A percentile compares a stretch with the other conserved stretches of the same genome.
phyloP scores from a whole-genome alignment of 2,329 filamentous ascomycete species.

The Decorospora gaudefroyi region DNA sequence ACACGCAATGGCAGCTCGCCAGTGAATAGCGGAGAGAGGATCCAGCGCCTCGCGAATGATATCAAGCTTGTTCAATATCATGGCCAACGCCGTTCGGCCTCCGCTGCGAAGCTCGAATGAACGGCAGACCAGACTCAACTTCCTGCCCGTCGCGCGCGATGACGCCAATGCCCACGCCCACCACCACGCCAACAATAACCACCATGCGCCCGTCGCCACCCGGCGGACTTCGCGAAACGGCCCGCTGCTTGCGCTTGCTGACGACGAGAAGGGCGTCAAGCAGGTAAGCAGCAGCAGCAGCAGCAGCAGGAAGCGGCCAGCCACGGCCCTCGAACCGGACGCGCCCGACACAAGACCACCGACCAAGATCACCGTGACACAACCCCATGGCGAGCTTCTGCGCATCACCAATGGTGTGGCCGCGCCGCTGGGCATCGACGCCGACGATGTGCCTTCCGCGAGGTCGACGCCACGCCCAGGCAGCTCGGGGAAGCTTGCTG shows the following conservation, averaged over 20 bases:
- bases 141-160: slow-evolving; percentile 37
- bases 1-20: slow-evolving; percentile 38
- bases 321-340: slow-evolving; percentile 29
- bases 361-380: slow-evolving; percentile 50
- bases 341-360: slow-evolving; percentile 46
- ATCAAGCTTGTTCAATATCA: slow-evolving; percentile 23
- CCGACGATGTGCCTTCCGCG: slow-evolving; percentile 42
- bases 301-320: slow-evolving; percentile 40
- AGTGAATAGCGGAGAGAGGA: slow-evolving; percentile 35
- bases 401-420: slow-evolving; percentile 52
- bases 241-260: slow-evolving; percentile 28
- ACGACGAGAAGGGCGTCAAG: slow-evolving; percentile 28
- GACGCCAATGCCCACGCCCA: slow-evolving; percentile 22
- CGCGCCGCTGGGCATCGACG: slow-evolving; percentile 39
- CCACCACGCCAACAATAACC: slow-evolving; percentile 19
- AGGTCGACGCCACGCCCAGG: slow-evolving; percentile 39
- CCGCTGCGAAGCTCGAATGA: slow-evolving; percentile 41
- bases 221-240: slow-evolving; percentile 35
- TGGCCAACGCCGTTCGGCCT: slow-evolving; percentile 36
- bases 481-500: slow-evolving; percentile 34
- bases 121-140: slow-evolving; percentile 38
- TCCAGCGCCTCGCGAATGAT: slow-evolving; percentile 28
- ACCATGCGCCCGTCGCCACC: slow-evolving; percentile 30
- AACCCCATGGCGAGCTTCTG: slow-evolving; percentile 50
- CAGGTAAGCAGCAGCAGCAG: slow-evolving; percentile 20